phyloP scores from a whole-genome alignment of 345 rosid genomes.

The Brassica cretica region DNA sequence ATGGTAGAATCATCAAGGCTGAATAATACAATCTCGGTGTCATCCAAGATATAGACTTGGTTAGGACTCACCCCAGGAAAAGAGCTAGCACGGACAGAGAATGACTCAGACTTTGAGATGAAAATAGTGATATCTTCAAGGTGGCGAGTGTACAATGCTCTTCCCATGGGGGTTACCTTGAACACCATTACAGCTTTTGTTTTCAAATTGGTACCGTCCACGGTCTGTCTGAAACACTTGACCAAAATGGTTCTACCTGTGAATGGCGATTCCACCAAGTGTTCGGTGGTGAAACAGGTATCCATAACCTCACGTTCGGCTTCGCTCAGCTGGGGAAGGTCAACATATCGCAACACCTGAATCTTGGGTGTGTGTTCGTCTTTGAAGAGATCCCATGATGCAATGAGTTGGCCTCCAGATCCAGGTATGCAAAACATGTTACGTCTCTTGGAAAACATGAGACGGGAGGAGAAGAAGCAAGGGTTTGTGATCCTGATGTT shows the following conservation, averaged over 20 bases:
- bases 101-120: too few species aligned
- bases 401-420: too few species aligned
- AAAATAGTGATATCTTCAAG: too few species aligned
- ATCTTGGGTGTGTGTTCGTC: background rate
- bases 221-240: background rate
- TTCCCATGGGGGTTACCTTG: background rate
- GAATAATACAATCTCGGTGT: background rate
- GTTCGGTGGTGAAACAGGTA: too few species aligned
- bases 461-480: background rate
- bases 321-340: background rate
- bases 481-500: background rate
- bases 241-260: background rate
- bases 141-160: too few species aligned
- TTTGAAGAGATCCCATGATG: too few species aligned
- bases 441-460: background rate
- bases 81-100: too few species aligned
- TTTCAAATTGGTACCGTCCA: background rate
- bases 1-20: too few species aligned
- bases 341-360: background rate
- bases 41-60: background rate
- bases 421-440: too few species aligned
- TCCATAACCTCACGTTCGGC: background rate
- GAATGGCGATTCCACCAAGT: too few species aligned
- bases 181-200: background rate
- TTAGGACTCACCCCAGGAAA: background rate